These are phyloP conservation scores for Phaffomyces antillensis DNA, from an alignment of 805 yeast genomes.

Conservation along the genomic window DNA sequence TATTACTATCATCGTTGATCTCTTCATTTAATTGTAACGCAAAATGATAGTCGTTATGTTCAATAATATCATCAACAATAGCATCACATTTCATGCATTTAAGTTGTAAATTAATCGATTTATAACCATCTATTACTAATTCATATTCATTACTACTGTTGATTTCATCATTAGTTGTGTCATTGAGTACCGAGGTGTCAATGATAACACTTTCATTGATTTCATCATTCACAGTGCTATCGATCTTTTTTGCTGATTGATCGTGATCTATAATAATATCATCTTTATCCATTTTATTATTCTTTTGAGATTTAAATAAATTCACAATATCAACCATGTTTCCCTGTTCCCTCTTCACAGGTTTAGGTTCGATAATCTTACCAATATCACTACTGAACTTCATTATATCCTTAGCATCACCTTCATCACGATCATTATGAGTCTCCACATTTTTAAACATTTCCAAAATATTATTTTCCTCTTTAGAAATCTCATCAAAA, in stretches of 20 bases:
- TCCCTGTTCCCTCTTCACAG: not conserved
- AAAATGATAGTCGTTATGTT: slow-evolving; percentile 49
- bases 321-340: not conserved
- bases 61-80: slow-evolving; percentile 25
- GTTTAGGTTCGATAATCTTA: too few species aligned
- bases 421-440: slow-evolving; percentile 3
- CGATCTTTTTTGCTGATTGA: too few species aligned
- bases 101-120: not conserved
- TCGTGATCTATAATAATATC: too few species aligned
- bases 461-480: slow-evolving; percentile 2
- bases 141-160: not conserved
- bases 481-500: slow-evolving; percentile 32
- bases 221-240: too few species aligned
- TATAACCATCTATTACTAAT: not conserved
- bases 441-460: slow-evolving; percentile 3
- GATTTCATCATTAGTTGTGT: not conserved
- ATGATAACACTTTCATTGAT: too few species aligned
- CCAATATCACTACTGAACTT: slow-evolving; percentile 1
- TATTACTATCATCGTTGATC: not conserved
- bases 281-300: too few species aligned
- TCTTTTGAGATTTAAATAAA: too few species aligned
- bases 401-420: not conserved
- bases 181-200: too few species aligned
- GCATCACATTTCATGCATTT: slow-evolving; percentile 8
- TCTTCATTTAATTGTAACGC: slow-evolving; percentile 42